Percentiles rank a stretch among this genome's conserved stretches.
phyloP scores from a whole-genome alignment of 805 yeast species.

The Candida manassasensis region DNA sequence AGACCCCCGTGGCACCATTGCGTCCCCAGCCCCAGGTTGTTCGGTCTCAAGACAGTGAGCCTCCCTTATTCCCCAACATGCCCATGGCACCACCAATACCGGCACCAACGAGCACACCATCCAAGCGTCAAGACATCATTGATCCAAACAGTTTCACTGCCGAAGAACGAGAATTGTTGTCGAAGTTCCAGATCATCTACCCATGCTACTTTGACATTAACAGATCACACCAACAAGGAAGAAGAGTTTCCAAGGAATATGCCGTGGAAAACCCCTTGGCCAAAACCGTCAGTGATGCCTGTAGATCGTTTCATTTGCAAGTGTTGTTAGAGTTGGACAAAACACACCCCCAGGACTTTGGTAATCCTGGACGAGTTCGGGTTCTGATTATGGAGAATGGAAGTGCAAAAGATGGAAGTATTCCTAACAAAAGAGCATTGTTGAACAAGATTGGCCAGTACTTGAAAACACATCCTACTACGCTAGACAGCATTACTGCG shows the following conservation, averaged over 20 bases:
- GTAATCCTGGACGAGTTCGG: conserved; percentile 95
- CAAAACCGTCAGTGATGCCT: conserved; percentile 73
- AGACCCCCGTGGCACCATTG: conserved; percentile 66
- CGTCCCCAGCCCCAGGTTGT: conserved; percentile 55
- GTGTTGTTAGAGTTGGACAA: conserved; percentile 72
- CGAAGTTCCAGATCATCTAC: conserved; percentile 68
- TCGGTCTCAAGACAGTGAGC: conserved; percentile 52
- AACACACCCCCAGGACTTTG: conserved; percentile 93
- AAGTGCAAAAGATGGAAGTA: conserved; percentile 25
- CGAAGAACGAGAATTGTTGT: conserved; percentile 61
- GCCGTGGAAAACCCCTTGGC: conserved; percentile 90
- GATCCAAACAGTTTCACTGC: conserved; percentile 38
- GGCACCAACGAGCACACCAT: conserved; percentile 8
- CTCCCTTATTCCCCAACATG: conserved; percentile 23
- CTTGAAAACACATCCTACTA: conserved; percentile 65
- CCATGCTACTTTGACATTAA: conserved; percentile 89
- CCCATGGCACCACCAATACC: conserved; percentile 17
- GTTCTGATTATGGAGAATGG: conserved; percentile 54
- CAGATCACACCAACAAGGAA: conserved; percentile 73
- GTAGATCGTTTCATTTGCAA: conserved; percentile 34
- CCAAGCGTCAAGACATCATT: conserved; percentile 21
- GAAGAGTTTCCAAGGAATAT: conserved; percentile 63
- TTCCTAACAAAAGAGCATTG: conserved; percentile 56
- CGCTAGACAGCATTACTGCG: conserved; percentile 47
- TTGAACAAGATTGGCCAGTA: conserved; percentile 57